These are phyloP conservation scores for Schizopora paradoxa DNA, from an alignment of 1,284 basidiomycete species.

Conservation along the genomic window DNA sequence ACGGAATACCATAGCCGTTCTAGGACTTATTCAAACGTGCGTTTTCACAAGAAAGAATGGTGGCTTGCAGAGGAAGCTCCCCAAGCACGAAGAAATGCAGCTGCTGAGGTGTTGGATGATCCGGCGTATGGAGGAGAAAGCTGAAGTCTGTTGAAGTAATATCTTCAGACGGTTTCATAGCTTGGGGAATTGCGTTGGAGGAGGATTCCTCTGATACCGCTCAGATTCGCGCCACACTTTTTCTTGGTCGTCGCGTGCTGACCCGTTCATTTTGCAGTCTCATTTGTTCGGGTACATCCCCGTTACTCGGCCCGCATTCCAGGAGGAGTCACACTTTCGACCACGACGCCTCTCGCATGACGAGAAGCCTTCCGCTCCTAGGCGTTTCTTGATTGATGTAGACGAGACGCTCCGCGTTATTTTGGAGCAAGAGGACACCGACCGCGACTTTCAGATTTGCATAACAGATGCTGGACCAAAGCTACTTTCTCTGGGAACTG, in stretches of 20 bases:
- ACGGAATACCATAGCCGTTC: conserved; percentile 71
- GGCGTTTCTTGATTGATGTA: conserved; percentile 96
- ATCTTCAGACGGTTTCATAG: too few relatives aligned
- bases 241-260: too few relatives aligned
- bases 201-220: too few relatives aligned
- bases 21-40: conserved; percentile 83
- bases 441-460: conserved; percentile 95
- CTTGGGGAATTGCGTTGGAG: too few relatives aligned
- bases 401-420: conserved; percentile 97
- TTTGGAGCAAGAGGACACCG: conserved; percentile 97
- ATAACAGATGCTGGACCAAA: conserved; percentile 97
- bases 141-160: too few relatives aligned
- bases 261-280: conserved; percentile 50
- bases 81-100: too few relatives aligned
- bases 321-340: conserved; percentile 68
- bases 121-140: too few relatives aligned
- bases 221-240: too few relatives aligned
- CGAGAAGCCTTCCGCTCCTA: conserved; percentile 68
- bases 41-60: too few relatives aligned
- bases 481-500: conserved; percentile 92
- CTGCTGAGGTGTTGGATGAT: too few relatives aligned
- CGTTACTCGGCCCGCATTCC: conserved; percentile 52
- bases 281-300: too few relatives aligned
- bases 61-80: too few relatives aligned
- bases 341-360: conserved; percentile 82